These are phyloP conservation scores for Cyathus striatus DNA, from an alignment of 768 basidiomycete species.

Conservation along the genomic window DNA sequence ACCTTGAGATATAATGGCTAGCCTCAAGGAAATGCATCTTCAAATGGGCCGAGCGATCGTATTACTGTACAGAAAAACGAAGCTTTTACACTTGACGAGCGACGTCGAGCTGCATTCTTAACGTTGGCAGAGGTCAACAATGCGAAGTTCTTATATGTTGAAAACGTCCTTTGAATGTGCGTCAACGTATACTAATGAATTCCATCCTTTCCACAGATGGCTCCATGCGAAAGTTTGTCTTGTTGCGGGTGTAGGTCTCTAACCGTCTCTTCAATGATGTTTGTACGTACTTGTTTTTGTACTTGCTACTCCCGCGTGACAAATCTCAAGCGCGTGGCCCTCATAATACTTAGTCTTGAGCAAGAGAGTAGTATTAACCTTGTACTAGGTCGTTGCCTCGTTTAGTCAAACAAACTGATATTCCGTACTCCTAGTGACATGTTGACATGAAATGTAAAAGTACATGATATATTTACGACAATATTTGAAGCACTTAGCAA, in stretches of 20 bases:
- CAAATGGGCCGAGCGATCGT: conserved; percentile 24
- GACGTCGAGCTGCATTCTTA: conserved; percentile 74
- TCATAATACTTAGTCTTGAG: no score
- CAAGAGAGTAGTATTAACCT: no score
- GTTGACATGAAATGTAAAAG: no score
- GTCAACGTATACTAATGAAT: not conserved
- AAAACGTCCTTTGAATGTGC: conserved; percentile 16
- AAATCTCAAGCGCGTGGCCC: no score
- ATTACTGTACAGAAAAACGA: conserved; percentile 19
- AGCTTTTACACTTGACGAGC: conserved; percentile 53
- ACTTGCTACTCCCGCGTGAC: no score
- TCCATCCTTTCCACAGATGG: conserved; percentile 45
- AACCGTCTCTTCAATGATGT: no score
- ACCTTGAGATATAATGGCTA: conserved; percentile 25
- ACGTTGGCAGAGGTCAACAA: conserved; percentile 86
- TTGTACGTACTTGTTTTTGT: no score
- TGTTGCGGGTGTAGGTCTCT: conserved; percentile 82
- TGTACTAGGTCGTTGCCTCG: no score
- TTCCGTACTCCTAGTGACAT: no score
- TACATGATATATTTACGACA: no score
- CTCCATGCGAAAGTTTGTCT: conserved; percentile 79
- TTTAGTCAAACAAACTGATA: no score
- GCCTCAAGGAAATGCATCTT: conserved; percentile 34
- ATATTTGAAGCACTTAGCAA: no score
- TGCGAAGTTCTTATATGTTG: conserved; percentile 67